phyloP scores from a whole-genome alignment of 176 grass and related monocot genomes.

The Triticum monococcum region DNA sequence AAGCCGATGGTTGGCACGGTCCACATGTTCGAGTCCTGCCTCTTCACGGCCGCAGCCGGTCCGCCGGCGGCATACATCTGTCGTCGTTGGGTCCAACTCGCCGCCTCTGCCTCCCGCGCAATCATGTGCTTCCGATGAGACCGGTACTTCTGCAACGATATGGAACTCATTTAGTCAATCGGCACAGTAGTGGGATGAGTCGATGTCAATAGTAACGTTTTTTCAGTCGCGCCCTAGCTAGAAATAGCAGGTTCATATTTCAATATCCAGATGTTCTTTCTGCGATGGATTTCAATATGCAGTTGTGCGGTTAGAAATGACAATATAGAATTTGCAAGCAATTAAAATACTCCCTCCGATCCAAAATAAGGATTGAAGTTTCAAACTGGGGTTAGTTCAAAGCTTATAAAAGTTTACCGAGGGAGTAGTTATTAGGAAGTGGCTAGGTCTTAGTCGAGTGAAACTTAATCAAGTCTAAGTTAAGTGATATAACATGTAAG shows the following conservation, averaged over 20 bases:
- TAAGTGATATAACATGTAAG: too few relatives aligned
- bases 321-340: too few relatives aligned
- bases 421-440: too few relatives aligned
- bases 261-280: background rate
- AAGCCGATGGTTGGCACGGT: conserved; percentile 64
- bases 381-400: too few relatives aligned
- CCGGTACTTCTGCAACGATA: conserved; percentile 70
- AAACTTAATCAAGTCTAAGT: too few relatives aligned
- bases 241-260: background rate
- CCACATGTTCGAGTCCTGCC: conserved; percentile 50
- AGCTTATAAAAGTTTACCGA: too few relatives aligned
- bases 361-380: too few relatives aligned
- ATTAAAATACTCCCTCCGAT: too few relatives aligned
- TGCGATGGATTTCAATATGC: too few relatives aligned
- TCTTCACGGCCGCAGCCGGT: conserved; percentile 25
- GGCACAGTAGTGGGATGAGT: background rate
- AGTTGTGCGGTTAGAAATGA: too few relatives aligned
- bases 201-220: background rate
- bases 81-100: conserved; percentile 58
- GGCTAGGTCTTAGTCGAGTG: too few relatives aligned
- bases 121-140: conserved; percentile 85
- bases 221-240: background rate
- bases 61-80: conserved; percentile 45
- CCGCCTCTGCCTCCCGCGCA: conserved; percentile 69
- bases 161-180: background rate